Base-by-base conservation (phyloP, 2,329 filamentous ascomycete species). In the Metarhizium humberi region DNA sequence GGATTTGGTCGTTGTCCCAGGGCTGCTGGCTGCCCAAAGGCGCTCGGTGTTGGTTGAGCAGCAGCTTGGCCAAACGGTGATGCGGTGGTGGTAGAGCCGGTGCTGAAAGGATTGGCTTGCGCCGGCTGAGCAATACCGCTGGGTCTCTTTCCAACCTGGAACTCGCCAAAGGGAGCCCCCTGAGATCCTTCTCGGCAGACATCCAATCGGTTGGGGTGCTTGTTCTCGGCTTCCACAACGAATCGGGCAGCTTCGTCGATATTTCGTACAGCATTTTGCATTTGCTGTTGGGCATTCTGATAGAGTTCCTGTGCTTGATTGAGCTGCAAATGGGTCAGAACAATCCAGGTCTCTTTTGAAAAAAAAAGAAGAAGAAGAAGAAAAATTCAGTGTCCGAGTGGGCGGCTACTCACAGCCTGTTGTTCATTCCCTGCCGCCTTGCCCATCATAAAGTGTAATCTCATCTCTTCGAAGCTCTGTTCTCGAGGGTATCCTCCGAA, bases 391-490 rank as follows among this genome's bases (percentile, higher is more conserved):
- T 16, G 20, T 8, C 6, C 18, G 20, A 45, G n/a, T 16, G 16
- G 43, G n/a, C 6, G 11, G 46, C 14, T 18, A 66, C 75, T 55
- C 68, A 82, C 78, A 54, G 78, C 79, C 55, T 74, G 72, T 55
- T 79, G 73, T 13, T 75, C 71, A 55, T 85, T 87, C 1, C 88
- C 87, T 7, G 78, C 66, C 8, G 81, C 78, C 45, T 77, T 74
- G 2, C 81, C 81, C 53, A 67, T 64, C 63, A 84, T 75, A 65
- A 92, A 92, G 66, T 90, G 86, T 25, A 92, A 67, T 51, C 91
- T 81, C 67, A 95, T 80, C 71, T 97, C 92, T 69, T 97, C 92
- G 45, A 88, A 87, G 64, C 90, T 95, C 68, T 91, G 87, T 69
- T 97, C 92, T 18, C 91, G 80, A 6, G 82, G 77, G 48, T 78